Conservation (phyloP, 2,329 filamentous ascomycete species). For the Fusarium pseudocircinatum region DNA sequence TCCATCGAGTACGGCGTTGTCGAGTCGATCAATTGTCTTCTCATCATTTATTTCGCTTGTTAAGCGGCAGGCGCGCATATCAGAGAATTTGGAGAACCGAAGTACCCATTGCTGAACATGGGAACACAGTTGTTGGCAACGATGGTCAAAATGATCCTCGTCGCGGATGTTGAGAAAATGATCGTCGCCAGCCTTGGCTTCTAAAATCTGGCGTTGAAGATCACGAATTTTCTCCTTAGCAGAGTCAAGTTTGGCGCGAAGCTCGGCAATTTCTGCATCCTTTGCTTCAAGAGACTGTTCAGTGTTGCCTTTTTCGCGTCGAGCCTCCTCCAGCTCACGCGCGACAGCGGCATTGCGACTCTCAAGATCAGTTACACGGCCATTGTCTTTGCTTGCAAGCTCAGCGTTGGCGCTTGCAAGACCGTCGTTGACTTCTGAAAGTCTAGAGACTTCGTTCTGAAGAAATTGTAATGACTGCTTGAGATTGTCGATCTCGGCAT, state of each 20-base stretch:
- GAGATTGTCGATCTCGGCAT: slow-evolving; percentile 86
- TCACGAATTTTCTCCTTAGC: slow-evolving; percentile 71
- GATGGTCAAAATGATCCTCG: slow-evolving; percentile 94
- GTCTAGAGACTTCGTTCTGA: slow-evolving; percentile 80
- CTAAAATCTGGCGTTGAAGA: slow-evolving; percentile 64
- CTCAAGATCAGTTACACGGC: slow-evolving; percentile 74
- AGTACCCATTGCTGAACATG: slow-evolving; percentile 98
- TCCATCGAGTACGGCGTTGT: slow-evolving; percentile 93
- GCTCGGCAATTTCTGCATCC: slow-evolving; percentile 81
- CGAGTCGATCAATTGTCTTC: slow-evolving; percentile 91
- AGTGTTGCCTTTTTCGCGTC: slow-evolving; percentile 70
- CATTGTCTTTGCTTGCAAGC: slow-evolving; percentile 78
- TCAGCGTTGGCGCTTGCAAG: slow-evolving; percentile 81
- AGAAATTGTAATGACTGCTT: slow-evolving; percentile 81
- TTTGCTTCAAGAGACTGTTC: slow-evolving; percentile 78
- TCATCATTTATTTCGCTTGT: slow-evolving; percentile 89
- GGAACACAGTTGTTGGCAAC: slow-evolving; percentile 93
- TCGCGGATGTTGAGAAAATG: slow-evolving; percentile 83
- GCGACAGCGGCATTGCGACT: slow-evolving; percentile 71
- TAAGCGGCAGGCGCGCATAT: slow-evolving; percentile 85
- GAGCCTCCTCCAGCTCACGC: slow-evolving; percentile 75
- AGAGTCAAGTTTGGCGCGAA: slow-evolving; percentile 80
- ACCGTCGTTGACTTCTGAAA: slow-evolving; percentile 84
- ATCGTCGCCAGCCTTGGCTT: slow-evolving; percentile 68
- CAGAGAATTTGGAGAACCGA: slow-evolving; percentile 97